Conservation (phyloP, 139 green algal species). For the Chloropicon primus region DNA sequence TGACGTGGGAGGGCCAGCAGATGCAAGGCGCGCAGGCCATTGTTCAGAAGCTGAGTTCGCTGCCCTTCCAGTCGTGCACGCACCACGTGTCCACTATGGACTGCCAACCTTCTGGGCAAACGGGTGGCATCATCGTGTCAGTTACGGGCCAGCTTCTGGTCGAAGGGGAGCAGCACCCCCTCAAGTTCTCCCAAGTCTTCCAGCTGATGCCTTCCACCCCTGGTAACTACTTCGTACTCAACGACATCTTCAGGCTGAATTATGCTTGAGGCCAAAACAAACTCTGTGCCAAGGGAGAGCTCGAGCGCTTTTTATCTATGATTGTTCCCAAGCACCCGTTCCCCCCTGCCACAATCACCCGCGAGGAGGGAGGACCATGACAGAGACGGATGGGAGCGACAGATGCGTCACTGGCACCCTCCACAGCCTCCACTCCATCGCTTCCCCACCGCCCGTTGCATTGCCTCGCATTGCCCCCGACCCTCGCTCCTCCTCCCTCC, state of each 20-base stretch:
- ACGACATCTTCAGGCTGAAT: slow-evolving; percentile 19
- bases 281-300: too few relatives aligned
- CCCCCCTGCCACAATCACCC: too few relatives aligned
- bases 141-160: slow-evolving; percentile 68
- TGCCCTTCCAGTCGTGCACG: slow-evolving; percentile 69
- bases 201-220: slow-evolving; percentile 36
- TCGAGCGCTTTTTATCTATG: too few relatives aligned
- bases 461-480: too few relatives aligned
- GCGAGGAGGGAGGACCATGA: too few relatives aligned
- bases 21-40: slow-evolving; percentile 43
- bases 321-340: too few relatives aligned
- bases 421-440: too few relatives aligned
- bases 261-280: slow-evolving; percentile 1
- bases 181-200: slow-evolving; percentile 89
- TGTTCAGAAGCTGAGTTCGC: slow-evolving; percentile 32
- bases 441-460: too few relatives aligned
- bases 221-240: slow-evolving; percentile 11
- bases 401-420: too few relatives aligned
- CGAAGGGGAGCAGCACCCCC: slow-evolving; percentile 56
- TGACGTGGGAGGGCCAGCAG: slow-evolving; percentile 77
- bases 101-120: slow-evolving; percentile 58
- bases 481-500: too few relatives aligned
- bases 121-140: slow-evolving; percentile 70
- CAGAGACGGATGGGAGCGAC: too few relatives aligned
- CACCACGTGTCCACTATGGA: slow-evolving; percentile 58